Conservation (phyloP, 257 asterid species). For the Datura wrightii region DNA sequence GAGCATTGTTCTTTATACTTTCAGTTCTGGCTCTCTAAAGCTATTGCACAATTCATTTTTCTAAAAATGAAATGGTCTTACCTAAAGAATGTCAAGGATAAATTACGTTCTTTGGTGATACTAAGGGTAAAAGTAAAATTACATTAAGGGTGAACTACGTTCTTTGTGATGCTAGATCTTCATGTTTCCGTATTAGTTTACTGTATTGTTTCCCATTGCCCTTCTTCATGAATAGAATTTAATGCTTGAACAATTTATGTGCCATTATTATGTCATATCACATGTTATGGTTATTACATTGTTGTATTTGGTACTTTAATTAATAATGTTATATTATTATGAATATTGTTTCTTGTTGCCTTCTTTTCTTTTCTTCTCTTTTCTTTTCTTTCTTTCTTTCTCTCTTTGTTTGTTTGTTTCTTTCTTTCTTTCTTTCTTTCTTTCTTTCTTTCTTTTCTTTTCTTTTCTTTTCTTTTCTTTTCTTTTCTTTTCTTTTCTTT, state of each 20-base stretch:
- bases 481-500: too few species aligned
- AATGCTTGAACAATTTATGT: slow-evolving; percentile 13
- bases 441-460: too few species aligned
- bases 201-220: background rate
- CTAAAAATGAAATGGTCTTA: background rate
- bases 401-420: too few species aligned
- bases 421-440: too few species aligned
- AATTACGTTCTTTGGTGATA: background rate
- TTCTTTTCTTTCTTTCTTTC: too few species aligned
- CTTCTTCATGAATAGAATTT: background rate
- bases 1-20: background rate
- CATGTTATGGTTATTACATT: background rate
- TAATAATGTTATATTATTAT: background rate
- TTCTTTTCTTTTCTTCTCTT: background rate
- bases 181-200: background rate
- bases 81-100: background rate
- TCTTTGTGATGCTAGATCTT: slow-evolving; percentile 19
- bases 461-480: too few species aligned
- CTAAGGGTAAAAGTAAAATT: background rate
- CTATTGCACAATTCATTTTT: background rate
- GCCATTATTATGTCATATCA: slow-evolving; percentile 3
- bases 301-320: background rate
- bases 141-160: background rate
- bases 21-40: background rate
- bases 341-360: background rate